A percentile compares a stretch with the other conserved stretches of the same genome.
Conservation (phyloP, 176 grass and related monocot species). For the Carex cristatella region DNA sequence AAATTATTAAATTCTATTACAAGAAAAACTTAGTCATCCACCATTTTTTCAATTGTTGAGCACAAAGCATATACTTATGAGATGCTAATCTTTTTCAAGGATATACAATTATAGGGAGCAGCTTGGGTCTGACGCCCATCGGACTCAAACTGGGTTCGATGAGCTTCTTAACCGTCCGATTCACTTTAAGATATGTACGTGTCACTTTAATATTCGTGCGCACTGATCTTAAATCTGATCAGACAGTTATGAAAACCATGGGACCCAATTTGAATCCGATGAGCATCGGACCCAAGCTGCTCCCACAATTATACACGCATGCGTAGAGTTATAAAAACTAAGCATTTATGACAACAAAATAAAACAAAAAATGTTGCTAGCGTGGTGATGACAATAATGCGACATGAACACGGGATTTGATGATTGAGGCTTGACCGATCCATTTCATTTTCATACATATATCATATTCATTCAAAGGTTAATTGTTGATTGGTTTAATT, state of each 20-base stretch:
- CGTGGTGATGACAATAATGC: slow-evolving; percentile 11
- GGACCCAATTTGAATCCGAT: too few relatives aligned
- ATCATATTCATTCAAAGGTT: neutral
- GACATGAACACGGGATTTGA: slow-evolving; percentile 24
- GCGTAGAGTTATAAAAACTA: neutral
- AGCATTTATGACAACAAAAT: neutral
- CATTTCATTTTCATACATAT: neutral
- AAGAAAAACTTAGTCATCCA: too few relatives aligned
- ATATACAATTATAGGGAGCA: neutral
- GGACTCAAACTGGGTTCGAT: too few relatives aligned
- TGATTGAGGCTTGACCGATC: slow-evolving; percentile 18
- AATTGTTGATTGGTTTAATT: neutral
- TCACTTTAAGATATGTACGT: too few relatives aligned
- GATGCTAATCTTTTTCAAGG: neutral
- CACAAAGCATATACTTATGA: neutral
- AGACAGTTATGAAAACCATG: too few relatives aligned
- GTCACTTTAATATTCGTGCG: too few relatives aligned
- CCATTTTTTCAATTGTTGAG: too few relatives aligned
- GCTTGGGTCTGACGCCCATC: too few relatives aligned
- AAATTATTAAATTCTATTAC: too few relatives aligned
- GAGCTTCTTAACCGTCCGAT: too few relatives aligned
- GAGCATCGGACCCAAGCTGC: too few relatives aligned
- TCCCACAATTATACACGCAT: neutral
- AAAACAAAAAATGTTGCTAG: neutral
- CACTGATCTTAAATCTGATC: too few relatives aligned